Evolutionary conservation across 305 asterid species (phyloP).

Genomic region (Euphrasia arctica): DNA sequence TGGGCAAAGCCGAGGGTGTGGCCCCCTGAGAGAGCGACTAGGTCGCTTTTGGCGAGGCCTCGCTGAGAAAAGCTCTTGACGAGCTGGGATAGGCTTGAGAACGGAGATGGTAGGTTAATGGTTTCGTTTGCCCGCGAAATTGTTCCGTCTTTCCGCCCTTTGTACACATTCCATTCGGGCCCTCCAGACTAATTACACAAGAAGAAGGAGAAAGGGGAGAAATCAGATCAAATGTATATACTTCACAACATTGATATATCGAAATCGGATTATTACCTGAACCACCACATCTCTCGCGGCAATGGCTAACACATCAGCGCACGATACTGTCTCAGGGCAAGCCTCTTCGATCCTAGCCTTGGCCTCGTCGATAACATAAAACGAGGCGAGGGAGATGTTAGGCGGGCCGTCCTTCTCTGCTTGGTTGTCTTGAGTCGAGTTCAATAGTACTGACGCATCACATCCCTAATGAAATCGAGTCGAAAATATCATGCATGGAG

Average conservation of each 20-base stretch:
- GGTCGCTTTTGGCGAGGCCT: slow-evolving; percentile 53
- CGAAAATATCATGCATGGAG: not conserved
- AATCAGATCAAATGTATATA: not conserved
- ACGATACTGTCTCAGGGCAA: slow-evolving; percentile 68
- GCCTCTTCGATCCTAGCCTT: slow-evolving; percentile 52
- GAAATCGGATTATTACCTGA: slow-evolving; percentile 34
- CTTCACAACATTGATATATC: not conserved
- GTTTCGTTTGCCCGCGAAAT: slow-evolving; percentile 70
- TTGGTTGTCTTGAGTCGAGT: slow-evolving; percentile 51
- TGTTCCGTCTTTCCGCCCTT: slow-evolving; percentile 71
- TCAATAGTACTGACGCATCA: slow-evolving; percentile 77
- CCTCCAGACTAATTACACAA: slow-evolving; percentile 53
- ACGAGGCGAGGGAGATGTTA: slow-evolving; percentile 55
- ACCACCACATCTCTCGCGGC: slow-evolving; percentile 70
- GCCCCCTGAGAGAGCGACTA: slow-evolving; percentile 77
- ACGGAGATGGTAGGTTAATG: slow-evolving; percentile 56
- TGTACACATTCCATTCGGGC: slow-evolving; percentile 59
- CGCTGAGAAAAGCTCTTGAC: slow-evolving; percentile 53
- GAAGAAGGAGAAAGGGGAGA: not conserved
- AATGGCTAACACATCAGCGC: slow-evolving; percentile 70
- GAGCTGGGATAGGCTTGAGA: slow-evolving; percentile 54
- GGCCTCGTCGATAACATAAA: slow-evolving; percentile 61
- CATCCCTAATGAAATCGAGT: slow-evolving; percentile 48
- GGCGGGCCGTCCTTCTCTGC: slow-evolving; percentile 91
- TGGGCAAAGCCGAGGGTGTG: slow-evolving; percentile 83